Base-by-base conservation (phyloP, 805 yeast species). In the Barnettozyma siamensis region DNA sequence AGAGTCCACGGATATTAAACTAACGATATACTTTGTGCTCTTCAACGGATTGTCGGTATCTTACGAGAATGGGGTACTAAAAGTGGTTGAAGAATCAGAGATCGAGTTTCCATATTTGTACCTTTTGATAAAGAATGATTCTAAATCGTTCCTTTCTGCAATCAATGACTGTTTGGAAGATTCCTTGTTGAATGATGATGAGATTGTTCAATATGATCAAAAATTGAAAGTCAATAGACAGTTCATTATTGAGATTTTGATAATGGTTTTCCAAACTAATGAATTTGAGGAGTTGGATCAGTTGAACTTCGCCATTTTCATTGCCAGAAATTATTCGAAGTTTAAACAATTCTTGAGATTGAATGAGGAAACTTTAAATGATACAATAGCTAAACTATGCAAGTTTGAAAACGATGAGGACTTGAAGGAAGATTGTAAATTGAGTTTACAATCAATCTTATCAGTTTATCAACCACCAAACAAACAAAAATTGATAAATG, bases 121-220 rank as follows among this genome's bases (percentile, higher is more conserved):
- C 32, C 48, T 70, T 11, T 63, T 88, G 13, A 57, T 88, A n/a
- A 64, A 66, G 31, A 71, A 60, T 49, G 73, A 83, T 47, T 68
- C 83, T 5, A 65, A 72, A n/a, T 73, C 73, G 30, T 74, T 81
- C 62, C 70, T 89, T 28, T 67, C 81, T 0, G 73, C 85, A 15
- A 59, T 93, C 43, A 83, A 88, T 58, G 95, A 85, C 57, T 83
- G 84, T 8, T 80, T 91, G 55, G 97, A 91, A 56, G 95, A 88
- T 57, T 64, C 83, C 0, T 67, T 75, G 32, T 59, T 91, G 42
- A 87, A 88, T 58, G 88, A 79, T 17, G 79, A 76, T 34, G 72
- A 66, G 23, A 56, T 62, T 4, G 53, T 55, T 2, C 58, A 48
- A 16, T 45, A 43, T 17, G 56, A 48, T 28, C 48, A 46, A 35